Base-by-base conservation (phyloP, 345 rosid genomes). In the Orychophragmus violaceus region DNA sequence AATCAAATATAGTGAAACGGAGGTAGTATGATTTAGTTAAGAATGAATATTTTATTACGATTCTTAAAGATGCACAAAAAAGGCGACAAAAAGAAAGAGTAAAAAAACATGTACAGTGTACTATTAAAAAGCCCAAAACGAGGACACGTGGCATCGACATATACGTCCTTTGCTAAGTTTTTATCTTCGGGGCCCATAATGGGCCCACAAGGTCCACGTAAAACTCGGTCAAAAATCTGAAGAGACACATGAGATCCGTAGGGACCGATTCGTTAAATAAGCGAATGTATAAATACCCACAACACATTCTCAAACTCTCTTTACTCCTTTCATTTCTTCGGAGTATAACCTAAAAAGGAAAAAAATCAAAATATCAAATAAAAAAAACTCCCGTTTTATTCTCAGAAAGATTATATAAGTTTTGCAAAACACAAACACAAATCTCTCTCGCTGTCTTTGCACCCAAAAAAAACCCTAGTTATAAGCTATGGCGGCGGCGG, bases 401-500 rank as follows among this genome's bases (percentile, higher is more conserved):
- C 50, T n/a, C 41, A 41, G 19, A 41, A 8, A 30, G 35, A 30
- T 30, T 30, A 7, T 30, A 7, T 30, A n/a, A n/a, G n/a, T 30
- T 28, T 30, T 37, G 42, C 22, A 19, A 66, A 50, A 59, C 19
- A 65, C 63, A 10, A 25, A 8, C 4, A 32, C 11, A 19, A n/a
- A 9, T 35, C 32, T 33, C 59, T 19, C 14, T 64, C 28, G 32
- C 42, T 37, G 7, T 37, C 42, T 51, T 21, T 25, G 35, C 21
- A 3, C 28, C 29, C 2, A 13, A 1, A 39, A 8, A 54, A 50
- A 59, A 30, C 1, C 62, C 72, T 66, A 54, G 39, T 42, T 29
- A 29, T 12, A 52, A 16, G 6, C 33, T 29, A 75, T 66, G 83
- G 79, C 81, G 53, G 79, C 72, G 13, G 65, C 78, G 37, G 76